Conservation (phyloP, 352 stramenopile species). For the Blastocystis sp. region DNA sequence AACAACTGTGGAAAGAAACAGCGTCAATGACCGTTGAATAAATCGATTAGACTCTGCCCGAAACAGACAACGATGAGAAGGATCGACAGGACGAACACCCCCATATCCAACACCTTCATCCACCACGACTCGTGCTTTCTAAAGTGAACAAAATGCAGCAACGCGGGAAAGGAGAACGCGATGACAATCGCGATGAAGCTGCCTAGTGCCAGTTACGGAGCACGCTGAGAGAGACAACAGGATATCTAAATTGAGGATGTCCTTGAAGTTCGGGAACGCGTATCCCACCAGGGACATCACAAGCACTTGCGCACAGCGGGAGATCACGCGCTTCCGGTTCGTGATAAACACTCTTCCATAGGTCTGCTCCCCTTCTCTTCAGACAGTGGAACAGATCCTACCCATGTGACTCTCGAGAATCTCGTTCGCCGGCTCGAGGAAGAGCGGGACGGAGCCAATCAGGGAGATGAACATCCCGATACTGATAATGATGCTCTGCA, state of each 20-base stretch:
- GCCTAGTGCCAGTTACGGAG: slow-evolving; percentile 40
- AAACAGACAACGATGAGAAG: neutral
- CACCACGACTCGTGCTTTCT: neutral
- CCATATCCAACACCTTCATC: neutral
- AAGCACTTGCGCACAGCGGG: neutral
- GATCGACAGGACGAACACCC: neutral
- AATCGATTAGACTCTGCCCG: neutral
- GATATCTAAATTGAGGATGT: slow-evolving; percentile 68
- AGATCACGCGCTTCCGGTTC: neutral
- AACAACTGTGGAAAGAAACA: no score
- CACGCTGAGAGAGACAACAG: no score
- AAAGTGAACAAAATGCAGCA: slow-evolving; percentile 32
- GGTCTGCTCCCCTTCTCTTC: no score
- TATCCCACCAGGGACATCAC: slow-evolving; percentile 46
- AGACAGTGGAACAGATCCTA: neutral
- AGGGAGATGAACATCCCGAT: slow-evolving; percentile 58
- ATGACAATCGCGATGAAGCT: slow-evolving; percentile 51
- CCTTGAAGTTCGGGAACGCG: slow-evolving; percentile 31
- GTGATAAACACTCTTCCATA: no score
- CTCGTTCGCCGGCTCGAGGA: slow-evolving; percentile 43
- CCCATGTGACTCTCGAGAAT: slow-evolving; percentile 30
- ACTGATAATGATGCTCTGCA: slow-evolving; percentile 42
- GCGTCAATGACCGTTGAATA: no score
- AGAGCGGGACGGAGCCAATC: slow-evolving; percentile 62
- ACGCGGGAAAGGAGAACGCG: slow-evolving; percentile 28